These are phyloP conservation scores for Hymenoscyphus albidus DNA, from an alignment of 2,329 filamentous ascomycete genomes.

Conservation along the genomic window DNA sequence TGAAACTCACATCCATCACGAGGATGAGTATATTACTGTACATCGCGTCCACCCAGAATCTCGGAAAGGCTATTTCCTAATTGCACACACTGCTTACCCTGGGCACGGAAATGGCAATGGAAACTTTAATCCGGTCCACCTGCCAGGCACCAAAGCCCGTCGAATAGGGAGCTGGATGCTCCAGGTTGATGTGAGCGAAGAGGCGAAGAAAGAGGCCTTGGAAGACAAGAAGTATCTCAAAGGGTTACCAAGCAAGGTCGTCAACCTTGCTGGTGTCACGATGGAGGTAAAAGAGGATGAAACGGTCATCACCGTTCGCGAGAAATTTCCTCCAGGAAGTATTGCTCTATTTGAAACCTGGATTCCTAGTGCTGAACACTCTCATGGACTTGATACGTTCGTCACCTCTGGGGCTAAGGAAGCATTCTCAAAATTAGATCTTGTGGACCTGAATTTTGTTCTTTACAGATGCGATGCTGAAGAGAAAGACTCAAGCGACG, in stretches of 20 bases:
- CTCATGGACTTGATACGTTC: conserved; percentile 77
- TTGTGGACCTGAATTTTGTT: conserved; percentile 86
- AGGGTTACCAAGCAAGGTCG: conserved; percentile 80
- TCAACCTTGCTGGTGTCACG: conserved; percentile 68
- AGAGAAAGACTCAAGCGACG: conserved; percentile 73
- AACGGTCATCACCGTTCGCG: conserved; percentile 74
- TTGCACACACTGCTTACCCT: conserved; percentile 93
- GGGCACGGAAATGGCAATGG: conserved; percentile 84
- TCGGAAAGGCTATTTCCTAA: conserved; percentile 89
- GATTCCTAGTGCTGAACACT: conserved; percentile 84
- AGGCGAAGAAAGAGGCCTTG: conserved; percentile 60
- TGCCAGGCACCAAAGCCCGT: conserved; percentile 80
- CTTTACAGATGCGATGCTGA: conserved; percentile 91
- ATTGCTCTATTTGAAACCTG: conserved; percentile 95
- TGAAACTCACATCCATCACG: conserved; percentile 95
- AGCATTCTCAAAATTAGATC: conserved; percentile 69
- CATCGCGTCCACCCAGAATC: conserved; percentile 91
- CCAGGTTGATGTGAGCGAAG: conserved; percentile 75
- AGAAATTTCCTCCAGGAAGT: conserved; percentile 86
- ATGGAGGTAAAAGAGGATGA: conserved; percentile 70
- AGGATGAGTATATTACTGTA: conserved; percentile 93
- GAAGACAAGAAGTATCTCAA: conserved; percentile 68
- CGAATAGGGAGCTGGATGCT: conserved; percentile 89
- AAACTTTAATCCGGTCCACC: conserved; percentile 71
- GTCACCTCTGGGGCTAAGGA: conserved; percentile 76